Evolutionary conservation across 106 monocot species (phyloP).

Genomic region (Platanthera guangdongensis): DNA sequence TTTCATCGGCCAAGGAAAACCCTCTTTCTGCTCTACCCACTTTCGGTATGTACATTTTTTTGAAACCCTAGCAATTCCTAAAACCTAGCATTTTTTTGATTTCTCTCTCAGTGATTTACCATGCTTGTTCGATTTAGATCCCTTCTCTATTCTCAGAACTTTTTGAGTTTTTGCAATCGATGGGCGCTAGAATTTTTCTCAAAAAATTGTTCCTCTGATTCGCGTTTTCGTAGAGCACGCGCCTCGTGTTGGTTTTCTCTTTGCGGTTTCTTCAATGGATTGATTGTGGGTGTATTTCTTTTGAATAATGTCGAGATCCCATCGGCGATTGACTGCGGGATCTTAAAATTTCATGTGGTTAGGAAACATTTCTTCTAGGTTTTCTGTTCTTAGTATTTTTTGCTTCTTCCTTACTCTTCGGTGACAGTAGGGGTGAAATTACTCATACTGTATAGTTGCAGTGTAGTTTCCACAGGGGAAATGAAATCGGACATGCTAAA

Average conservation of each 20-base stretch:
- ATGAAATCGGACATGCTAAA: not conserved
- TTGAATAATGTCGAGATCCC: not conserved
- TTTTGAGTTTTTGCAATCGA: not conserved
- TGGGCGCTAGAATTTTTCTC: not conserved
- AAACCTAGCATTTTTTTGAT: too few species aligned
- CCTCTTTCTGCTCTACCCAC: too few species aligned
- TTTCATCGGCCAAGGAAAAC: too few species aligned
- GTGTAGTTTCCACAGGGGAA: not conserved
- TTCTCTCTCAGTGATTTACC: too few species aligned
- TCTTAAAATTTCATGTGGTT: not conserved
- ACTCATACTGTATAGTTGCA: too few species aligned
- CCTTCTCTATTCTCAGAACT: not conserved
- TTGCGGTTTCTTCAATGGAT: not conserved
- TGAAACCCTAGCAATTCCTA: too few species aligned
- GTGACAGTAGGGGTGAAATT: too few species aligned
- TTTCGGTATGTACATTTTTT: too few species aligned
- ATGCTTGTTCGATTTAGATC: not conserved
- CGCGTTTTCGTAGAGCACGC: not conserved
- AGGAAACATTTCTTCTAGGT: too few species aligned
- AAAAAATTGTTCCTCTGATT: not conserved
- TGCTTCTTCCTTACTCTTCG: too few species aligned
- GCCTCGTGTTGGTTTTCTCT: not conserved
- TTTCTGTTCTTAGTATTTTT: too few species aligned
- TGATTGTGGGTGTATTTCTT: not conserved
- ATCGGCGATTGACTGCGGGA: not conserved